Conservation (phyloP, 2,329 filamentous ascomycete species). For the Fusarium oxysporum region DNA sequence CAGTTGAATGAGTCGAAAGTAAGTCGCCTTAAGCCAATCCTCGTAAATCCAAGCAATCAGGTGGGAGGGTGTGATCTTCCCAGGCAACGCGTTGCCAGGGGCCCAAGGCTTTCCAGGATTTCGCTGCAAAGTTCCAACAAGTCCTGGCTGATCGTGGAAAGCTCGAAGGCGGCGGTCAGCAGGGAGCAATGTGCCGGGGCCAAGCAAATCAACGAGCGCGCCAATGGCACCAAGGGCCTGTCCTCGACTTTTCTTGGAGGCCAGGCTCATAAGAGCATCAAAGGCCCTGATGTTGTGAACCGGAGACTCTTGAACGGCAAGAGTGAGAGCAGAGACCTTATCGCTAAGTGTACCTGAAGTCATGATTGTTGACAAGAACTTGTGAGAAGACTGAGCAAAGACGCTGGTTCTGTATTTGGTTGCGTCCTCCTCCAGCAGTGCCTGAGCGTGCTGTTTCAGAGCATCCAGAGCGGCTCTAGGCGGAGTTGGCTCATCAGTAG, state of each 20-base stretch:
- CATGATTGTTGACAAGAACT: conserved; percentile 98
- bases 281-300: conserved; percentile 92
- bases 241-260: conserved; percentile 92
- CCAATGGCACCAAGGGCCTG: conserved; percentile 93
- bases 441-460: conserved; percentile 76
- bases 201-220: conserved; percentile 93
- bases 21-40: conserved; percentile 93
- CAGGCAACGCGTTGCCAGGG: conserved; percentile 76
- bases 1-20: conserved; percentile 92
- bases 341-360: conserved; percentile 94
- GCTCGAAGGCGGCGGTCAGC: conserved; percentile 81
- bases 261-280: conserved; percentile 83
- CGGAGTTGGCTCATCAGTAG: conserved; percentile 58
- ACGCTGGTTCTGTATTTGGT: conserved; percentile 78
- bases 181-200: conserved; percentile 87
- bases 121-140: conserved; percentile 77
- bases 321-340: conserved; percentile 93
- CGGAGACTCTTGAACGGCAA: conserved; percentile 95
- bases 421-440: conserved; percentile 82
- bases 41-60: conserved; percentile 92
- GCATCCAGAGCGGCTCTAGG: conserved; percentile 59
- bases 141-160: conserved; percentile 82
- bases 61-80: conserved; percentile 78
- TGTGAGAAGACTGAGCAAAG: conserved; percentile 87
- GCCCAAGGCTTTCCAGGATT: conserved; percentile 71